Base-by-base conservation (phyloP, 208 protist species). In the Lotmaria passim region DNA sequence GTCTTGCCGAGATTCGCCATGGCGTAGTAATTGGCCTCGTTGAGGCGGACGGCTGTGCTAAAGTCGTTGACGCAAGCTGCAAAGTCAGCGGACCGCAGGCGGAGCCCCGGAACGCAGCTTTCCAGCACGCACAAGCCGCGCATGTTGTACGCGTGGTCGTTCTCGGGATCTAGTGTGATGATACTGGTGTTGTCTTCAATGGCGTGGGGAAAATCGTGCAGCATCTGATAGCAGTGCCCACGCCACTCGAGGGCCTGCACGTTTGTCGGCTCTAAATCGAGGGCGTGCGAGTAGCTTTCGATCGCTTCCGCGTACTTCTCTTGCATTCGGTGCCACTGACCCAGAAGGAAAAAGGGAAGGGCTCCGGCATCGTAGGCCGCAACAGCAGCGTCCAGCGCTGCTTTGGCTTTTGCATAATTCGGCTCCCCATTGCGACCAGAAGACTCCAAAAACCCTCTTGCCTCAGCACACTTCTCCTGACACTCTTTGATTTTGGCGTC, bases 121-220 rank as follows among this genome's bases (percentile, higher is more conserved):
- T 79, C 74, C 55, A 93, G 65, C 19, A 87, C 78, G 71, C 89
- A 92, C 7, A 96, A 51, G 14, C 93, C 96, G 6, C 96, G 86
- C 82, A 97, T 94, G 75, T 98, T 97, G 77, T 91, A 98, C 50
- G 90, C 91, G 59, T 98, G 90, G 63, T 93, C 92, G 75, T 97
- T 97, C 19, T 90, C 73, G 1, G 92, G 86, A 36, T 98, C 91
- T 50, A 97, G 50, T 3, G 79, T 70, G 23, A 98, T 87, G 47
- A 96, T 84, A 52, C 81, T 86, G 19, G 78, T 93, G 69, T 97
- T 97, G 80, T 98, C 93, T 47, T 89, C 82, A 41, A 97, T 90
- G 23, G 93, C 94, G 43, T 82, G 67, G 21, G 60, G 38, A 58
- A 84, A 86, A 50, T 97, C 81, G n/a, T 64, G 34, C 56, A 84